Base-by-base conservation (phyloP, 331 rosid species). In the Phaseolus coccineus region DNA sequence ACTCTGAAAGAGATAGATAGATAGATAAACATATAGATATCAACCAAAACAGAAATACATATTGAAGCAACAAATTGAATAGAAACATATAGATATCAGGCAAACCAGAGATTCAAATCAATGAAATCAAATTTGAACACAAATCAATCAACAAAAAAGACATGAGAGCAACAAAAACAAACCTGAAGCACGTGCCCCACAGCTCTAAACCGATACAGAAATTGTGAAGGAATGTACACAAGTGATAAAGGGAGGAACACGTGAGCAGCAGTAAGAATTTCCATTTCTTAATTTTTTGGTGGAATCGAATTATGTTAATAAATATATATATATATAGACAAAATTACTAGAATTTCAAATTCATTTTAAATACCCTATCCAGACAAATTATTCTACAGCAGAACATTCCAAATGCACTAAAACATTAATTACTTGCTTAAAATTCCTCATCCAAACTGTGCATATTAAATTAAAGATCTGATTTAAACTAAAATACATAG, bases 401-500 rank as follows among this genome's bases (percentile, higher is more conserved):
- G 10, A 27, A 13, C 9, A 59, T 59, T 59, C 66, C 15, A 28
- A 28, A 30, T 12, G 66, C 19, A 59, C 66, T 27, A 59, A 59
- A 57, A 25, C 27, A 57, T 0, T 0, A 57, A 25, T 25, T 57
- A 11, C 35, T 24, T 1, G 6, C n/a, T 9, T 25, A 24, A 28
- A 59, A 59, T 59, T 59, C 39, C n/a, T 59, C 40, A 28, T 28
- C 39, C 40, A 27, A 58, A 28, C 39, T 28, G 1, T 57, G 37
- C 14, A 59, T 4, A 28, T 19, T 28, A 28, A 30, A 59, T 5
- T 28, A 14, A 13, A 59, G 22, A 59, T 59, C 22, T 59, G 22
- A 59, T 59, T 13, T 59, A 28, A 59, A 59, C 31, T 59, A 59
- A 28, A 59, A 59, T 28, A 59, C 66, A 59, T 30, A 30, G n/a